Conservation (phyloP, 306 rosid genomes). For the Gleditsia sinensis region DNA sequence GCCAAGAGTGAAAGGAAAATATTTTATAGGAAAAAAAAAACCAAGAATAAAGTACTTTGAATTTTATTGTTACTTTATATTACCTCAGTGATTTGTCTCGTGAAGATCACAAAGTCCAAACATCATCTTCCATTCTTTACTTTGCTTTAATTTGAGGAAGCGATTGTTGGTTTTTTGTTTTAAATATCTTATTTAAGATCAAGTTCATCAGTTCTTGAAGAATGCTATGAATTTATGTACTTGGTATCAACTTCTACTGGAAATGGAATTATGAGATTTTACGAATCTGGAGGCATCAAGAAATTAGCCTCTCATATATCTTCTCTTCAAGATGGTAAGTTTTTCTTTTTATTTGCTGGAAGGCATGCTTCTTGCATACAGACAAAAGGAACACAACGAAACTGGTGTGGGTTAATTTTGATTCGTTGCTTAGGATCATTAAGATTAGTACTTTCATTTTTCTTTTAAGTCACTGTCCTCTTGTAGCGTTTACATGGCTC, state of each 20-base stretch:
- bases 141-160: slow-evolving; percentile 7
- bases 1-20: too few relatives aligned
- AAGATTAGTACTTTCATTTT: neutral
- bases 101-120: too few relatives aligned
- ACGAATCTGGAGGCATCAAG: slow-evolving; percentile 64
- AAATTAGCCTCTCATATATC: slow-evolving; percentile 66
- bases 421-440: neutral
- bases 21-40: too few relatives aligned
- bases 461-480: slow-evolving; percentile 16
- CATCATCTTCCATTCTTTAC: neutral
- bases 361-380: neutral
- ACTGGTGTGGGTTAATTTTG: neutral
- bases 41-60: too few relatives aligned
- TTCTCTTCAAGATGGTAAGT: slow-evolving; percentile 66
- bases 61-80: too few relatives aligned
- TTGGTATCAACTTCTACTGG: slow-evolving; percentile 71
- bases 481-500: neutral
- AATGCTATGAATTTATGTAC: slow-evolving; percentile 83
- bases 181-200: slow-evolving; percentile 54
- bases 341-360: slow-evolving; percentile 28
- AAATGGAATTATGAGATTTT: slow-evolving; percentile 56
- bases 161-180: slow-evolving; percentile 1
- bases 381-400: neutral
- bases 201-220: slow-evolving; percentile 61
- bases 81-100: too few relatives aligned